phyloP scores from a whole-genome alignment of 2,329 filamentous ascomycete genomes.

The Mariannaea elegans region DNA sequence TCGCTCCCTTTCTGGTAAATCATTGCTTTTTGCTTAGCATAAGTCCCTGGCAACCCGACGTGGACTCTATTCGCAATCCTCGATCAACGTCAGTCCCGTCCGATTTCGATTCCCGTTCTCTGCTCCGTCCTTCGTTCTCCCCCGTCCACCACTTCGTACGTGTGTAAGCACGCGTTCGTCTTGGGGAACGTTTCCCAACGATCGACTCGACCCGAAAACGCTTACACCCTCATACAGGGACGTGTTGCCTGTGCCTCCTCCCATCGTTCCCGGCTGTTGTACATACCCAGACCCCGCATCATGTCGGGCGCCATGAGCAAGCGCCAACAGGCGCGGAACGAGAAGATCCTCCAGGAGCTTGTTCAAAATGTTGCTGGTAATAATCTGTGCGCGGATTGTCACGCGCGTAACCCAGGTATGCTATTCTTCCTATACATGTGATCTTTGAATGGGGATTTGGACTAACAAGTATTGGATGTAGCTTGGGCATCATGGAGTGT shows the following conservation, averaged over 20 bases:
- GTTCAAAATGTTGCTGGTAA: constrained; percentile 86
- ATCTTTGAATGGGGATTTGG: constrained; percentile 11
- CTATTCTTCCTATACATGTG: constrained; percentile 25
- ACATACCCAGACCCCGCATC: constrained; percentile 22
- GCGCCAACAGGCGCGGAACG: constrained; percentile 97
- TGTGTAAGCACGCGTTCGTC: constrained; percentile 19
- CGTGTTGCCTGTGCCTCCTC: constrained; percentile 16
- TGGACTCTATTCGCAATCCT: constrained; percentile 12
- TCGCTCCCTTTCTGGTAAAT: constrained; percentile 23
- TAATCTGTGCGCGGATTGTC: constrained; percentile 92
- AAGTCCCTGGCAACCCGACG: constrained; percentile 17
- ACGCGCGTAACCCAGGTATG: constrained; percentile 89
- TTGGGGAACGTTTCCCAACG: constrained; percentile 17
- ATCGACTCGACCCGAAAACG: constrained; percentile 28
- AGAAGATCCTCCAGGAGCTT: constrained; percentile 89
- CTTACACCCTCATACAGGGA: constrained; percentile 28
- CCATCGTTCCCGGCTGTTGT: constrained; percentile 3
- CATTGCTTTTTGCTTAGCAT: constrained; percentile 31
- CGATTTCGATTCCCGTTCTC: constrained; percentile 24
- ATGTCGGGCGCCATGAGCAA: constrained; percentile 87
- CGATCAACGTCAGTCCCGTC: constrained; percentile 23
- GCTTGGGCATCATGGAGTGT: constrained; percentile 98
- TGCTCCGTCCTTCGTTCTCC: constrained; percentile 18
- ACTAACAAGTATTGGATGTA: constrained; percentile 51
- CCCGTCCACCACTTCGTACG: constrained; percentile 18